Base-by-base conservation (phyloP, 2,329 filamentous ascomycete species). In the Corinectria fuckeliana region DNA sequence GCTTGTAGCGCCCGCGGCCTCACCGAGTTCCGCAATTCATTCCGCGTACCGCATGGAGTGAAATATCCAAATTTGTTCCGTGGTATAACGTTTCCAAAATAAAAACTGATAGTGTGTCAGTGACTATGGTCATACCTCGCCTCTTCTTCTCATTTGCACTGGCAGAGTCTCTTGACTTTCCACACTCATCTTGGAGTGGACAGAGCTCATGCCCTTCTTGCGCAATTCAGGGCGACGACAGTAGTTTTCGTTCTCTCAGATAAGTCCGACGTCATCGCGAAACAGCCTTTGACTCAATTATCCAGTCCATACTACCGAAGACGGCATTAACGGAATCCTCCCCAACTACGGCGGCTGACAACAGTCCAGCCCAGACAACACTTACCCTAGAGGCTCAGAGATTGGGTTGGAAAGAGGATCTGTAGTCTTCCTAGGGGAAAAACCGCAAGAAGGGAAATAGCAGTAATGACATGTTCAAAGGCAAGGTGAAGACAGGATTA, bases 331-430 rank as follows among this genome's bases (percentile, higher is more conserved):
- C 44, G 72, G 63, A n/a, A 66, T 72, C 28, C 65, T 76, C 14
- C 74, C 71, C 16, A 75, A 75, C 64, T 74, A 76, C 50, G 72
- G 74, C 25, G 72, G 72, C 18, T 61, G 75, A 9, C 74, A 76
- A 47, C 67, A n/a, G n/a, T n/a, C n/a, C n/a, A n/a, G n/a, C n/a
- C n/a, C n/a, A n/a, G n/a, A n/a, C n/a, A n/a, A n/a, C n/a, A n/a
- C n/a, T n/a, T n/a, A n/a, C n/a, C n/a, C n/a, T n/a, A n/a, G n/a
- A n/a, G n/a, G n/a, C n/a, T n/a, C n/a, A n/a, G n/a, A n/a, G n/a
- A n/a, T n/a, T n/a, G n/a, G n/a, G n/a, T n/a, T n/a, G n/a, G n/a
- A n/a, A n/a, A n/a, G n/a, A n/a, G n/a, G n/a, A n/a, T n/a, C n/a
- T n/a, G n/a, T n/a, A n/a, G n/a, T 13, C 28, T 30, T 30, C 28